These are phyloP conservation scores for Eutypella sp. DNA, from an alignment of 2,329 filamentous ascomycete species.

Conservation along the genomic window DNA sequence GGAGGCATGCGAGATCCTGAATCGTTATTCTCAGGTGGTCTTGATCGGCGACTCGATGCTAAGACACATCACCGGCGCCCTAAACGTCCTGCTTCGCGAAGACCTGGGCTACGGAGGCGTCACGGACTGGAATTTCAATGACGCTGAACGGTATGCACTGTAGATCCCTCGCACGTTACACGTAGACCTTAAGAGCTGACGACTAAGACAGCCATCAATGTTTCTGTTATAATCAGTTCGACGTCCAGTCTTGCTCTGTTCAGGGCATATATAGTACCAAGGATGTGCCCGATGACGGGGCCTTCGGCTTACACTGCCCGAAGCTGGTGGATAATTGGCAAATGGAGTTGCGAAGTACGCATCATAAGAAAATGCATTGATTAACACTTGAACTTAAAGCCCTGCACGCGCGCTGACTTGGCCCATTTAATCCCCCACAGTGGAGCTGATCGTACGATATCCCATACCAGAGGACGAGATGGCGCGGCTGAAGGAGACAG, in stretches of 20 bases:
- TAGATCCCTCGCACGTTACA: background rate
- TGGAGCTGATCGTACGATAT: constrained; percentile 39
- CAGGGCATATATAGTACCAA: constrained; percentile 43
- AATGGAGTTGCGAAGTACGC: constrained; percentile 23
- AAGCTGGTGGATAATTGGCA: constrained; percentile 25
- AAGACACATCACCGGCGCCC: constrained; percentile 40
- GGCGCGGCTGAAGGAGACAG: constrained; percentile 29
- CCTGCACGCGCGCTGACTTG: no score
- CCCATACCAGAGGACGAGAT: constrained; percentile 37
- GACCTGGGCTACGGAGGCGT: constrained; percentile 44
- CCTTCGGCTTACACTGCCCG: constrained; percentile 34
- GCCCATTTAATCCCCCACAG: constrained; percentile 17
- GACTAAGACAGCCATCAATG: constrained; percentile 30
- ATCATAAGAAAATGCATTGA: no score
- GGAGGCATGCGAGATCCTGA: constrained; percentile 40
- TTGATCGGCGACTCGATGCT: constrained; percentile 45
- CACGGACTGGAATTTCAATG: constrained; percentile 44
- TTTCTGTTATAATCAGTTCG: constrained; percentile 45
- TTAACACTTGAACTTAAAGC: no score
- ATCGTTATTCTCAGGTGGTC: constrained; percentile 40
- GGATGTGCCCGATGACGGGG: constrained; percentile 38
- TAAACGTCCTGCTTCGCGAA: constrained; percentile 40
- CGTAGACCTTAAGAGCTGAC: constrained; percentile 2
- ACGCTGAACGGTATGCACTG: constrained; percentile 31
- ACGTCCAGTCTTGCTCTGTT: constrained; percentile 42